phyloP scores from a whole-genome alignment of 73 alveolate species.

The Paramecium sonneborni region DNA sequence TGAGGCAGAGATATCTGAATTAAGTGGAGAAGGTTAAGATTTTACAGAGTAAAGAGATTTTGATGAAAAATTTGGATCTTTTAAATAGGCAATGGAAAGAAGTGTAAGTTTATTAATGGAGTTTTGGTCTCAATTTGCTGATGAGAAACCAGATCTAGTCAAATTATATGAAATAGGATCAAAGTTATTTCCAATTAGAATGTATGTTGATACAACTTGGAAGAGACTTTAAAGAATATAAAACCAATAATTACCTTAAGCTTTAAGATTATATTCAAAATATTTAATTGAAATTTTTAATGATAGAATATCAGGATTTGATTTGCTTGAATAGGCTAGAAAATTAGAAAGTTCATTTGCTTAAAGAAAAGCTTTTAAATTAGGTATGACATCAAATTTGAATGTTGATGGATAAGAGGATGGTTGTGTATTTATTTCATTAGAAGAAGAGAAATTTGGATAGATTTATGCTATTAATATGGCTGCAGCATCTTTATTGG shows the following conservation, averaged over 20 bases:
- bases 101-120: conserved; percentile 66
- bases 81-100: conserved; percentile 59
- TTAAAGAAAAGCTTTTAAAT: conserved; percentile 61
- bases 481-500: conserved; percentile 56
- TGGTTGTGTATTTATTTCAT: conserved; percentile 61
- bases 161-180: conserved; percentile 68
- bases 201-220: conserved; percentile 64
- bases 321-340: conserved; percentile 58
- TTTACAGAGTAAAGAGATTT: conserved; percentile 62
- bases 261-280: conserved; percentile 62
- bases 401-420: conserved; percentile 67
- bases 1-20: conserved; percentile 64
- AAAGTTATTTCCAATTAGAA: conserved; percentile 52
- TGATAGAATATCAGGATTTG: conserved; percentile 60
- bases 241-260: conserved; percentile 52
- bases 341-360: conserved; percentile 48
- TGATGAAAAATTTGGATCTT: conserved; percentile 45
- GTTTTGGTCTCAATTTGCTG: conserved; percentile 66
- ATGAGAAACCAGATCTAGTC: conserved; percentile 65
- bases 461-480: conserved; percentile 54
- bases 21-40: conserved; percentile 57
- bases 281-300: conserved; percentile 62
- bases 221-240: conserved; percentile 53
- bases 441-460: conserved; percentile 65
- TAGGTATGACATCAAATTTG: conserved; percentile 55